Evolutionary conservation across 345 rosid species (phyloP).

Genomic region (Euphorbia pulcherrima): DNA sequence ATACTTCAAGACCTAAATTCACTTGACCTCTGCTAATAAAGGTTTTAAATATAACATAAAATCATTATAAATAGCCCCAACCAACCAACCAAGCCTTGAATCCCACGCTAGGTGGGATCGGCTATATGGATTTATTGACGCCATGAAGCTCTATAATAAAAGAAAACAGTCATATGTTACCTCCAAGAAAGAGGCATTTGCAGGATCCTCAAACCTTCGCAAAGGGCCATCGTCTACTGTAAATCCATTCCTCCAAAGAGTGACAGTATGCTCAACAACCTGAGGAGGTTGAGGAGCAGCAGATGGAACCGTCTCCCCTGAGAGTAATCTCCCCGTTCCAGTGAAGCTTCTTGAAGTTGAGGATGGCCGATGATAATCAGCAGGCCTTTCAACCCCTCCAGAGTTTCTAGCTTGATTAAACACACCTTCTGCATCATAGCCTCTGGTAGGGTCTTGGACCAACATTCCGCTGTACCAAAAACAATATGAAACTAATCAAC

Average conservation of each 20-base stretch:
- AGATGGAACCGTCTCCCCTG: conserved; percentile 63
- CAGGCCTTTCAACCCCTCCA: conserved; percentile 61
- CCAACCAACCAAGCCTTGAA: too few species aligned
- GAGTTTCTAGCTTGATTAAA: conserved; percentile 61
- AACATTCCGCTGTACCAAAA: conserved; percentile 67
- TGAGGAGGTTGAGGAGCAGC: conserved; percentile 61
- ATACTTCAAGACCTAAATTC: neutral
- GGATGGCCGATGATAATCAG: conserved; percentile 42
- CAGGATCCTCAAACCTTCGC: conserved; percentile 70
- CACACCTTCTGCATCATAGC: conserved; percentile 56
- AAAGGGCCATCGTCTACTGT: conserved; percentile 85
- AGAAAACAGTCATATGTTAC: conserved; percentile 31
- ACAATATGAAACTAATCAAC: neutral
- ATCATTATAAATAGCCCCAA: too few species aligned
- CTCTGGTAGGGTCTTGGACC: conserved; percentile 73
- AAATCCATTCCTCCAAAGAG: conserved; percentile 91
- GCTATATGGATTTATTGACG: too few species aligned
- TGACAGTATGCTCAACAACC: conserved; percentile 52
- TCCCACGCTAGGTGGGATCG: too few species aligned
- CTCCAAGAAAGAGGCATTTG: conserved; percentile 75
- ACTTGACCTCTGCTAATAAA: neutral
- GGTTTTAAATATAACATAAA: neutral
- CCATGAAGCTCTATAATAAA: too few species aligned
- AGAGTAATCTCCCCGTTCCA: conserved; percentile 65
- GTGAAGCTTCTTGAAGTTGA: conserved; percentile 63